These are phyloP conservation scores for Prosopis cineraria DNA, from an alignment of 306 rosid species.

Conservation along the genomic window DNA sequence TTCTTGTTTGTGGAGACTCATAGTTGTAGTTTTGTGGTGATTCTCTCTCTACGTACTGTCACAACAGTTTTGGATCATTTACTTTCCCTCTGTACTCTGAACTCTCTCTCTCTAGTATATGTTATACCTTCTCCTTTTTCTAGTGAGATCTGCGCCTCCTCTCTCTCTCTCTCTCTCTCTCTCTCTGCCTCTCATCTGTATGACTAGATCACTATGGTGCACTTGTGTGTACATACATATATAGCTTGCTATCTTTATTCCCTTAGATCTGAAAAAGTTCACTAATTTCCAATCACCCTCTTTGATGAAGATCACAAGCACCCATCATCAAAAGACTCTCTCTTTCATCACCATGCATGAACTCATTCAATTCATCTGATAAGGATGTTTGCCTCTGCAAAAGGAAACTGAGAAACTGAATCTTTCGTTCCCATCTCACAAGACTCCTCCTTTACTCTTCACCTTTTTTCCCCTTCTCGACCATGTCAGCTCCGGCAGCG, in stretches of 20 bases:
- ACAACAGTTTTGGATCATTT: constrained; percentile 53
- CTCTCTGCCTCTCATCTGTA: neutral
- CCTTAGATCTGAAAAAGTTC: constrained; percentile 51
- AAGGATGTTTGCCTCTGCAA: constrained; percentile 54
- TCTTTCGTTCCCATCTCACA: neutral
- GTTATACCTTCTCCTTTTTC: constrained; percentile 42
- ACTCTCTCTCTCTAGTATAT: constrained; percentile 10
- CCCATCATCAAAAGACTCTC: constrained; percentile 46
- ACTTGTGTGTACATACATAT: constrained; percentile 24
- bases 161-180: constrained; percentile 29
- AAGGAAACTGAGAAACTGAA: constrained; percentile 53
- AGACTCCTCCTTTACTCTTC: neutral
- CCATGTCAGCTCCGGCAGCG: constrained; percentile 50
- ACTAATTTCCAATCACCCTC: constrained; percentile 46
- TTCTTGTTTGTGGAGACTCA: constrained; percentile 18
- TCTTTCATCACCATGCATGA: constrained; percentile 61
- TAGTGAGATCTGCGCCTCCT: constrained; percentile 43
- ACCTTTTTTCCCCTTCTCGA: neutral
- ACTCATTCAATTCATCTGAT: constrained; percentile 53
- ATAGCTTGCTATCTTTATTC: constrained; percentile 49
- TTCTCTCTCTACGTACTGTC: constrained; percentile 47
- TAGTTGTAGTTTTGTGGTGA: constrained; percentile 15
- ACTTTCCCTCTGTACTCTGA: constrained; percentile 29
- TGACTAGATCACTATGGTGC: constrained; percentile 31
- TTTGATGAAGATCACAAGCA: constrained; percentile 83